Evolutionary conservation across 1,139 yeast species (phyloP), one percentile per base, ranked within the genome.

Genomic region (Hemisphaericaspora xylanilytica): DNA sequence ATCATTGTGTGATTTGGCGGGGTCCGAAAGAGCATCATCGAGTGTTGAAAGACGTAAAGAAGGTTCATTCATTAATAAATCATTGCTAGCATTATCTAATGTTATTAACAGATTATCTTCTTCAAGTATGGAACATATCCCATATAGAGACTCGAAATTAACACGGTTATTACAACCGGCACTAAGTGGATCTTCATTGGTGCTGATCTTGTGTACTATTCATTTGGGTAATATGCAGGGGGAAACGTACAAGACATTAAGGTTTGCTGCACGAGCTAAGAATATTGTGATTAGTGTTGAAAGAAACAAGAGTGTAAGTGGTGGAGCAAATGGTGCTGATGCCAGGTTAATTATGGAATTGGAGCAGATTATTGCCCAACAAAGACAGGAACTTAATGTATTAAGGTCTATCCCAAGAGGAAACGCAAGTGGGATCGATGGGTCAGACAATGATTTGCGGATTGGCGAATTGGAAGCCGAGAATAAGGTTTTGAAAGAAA

Each of bases 211-310:
- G 32, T 92, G 97, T 58, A 90, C 97, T 0, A 80, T 90, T 16
- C 85, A 82, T 52, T 67, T 85, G 45, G 79, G 83, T 2, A 56
- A 70, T 5, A 49, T 54, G 8, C 67, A 76, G 12, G 75, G 87
- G 1, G 97, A 92, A 56, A 88, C 97, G 0, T 72, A 83, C 36
- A 88, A 88, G 53, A 90, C 97, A 0, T 69, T 92, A 26, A 66
- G 97, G 41, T 92, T 90, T 66, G 97, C 97, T 0, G 88, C 96
- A 0, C 70, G 97, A 44, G 97, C 97, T 1, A 90, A 89, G 54
- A 89, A 89, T 57, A 81, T 89, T 37, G 73, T 80, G 9, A 75
- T 89, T 47, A 75, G 72, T 41, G 95, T 87, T 6, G 76, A 75
- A 43, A 78, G 77, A 43, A 80, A 75, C 48, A 76, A 72, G 44